Base-by-base conservation (phyloP, 2,329 filamentous ascomycete genomes). In the Sclerotinia minor region DNA sequence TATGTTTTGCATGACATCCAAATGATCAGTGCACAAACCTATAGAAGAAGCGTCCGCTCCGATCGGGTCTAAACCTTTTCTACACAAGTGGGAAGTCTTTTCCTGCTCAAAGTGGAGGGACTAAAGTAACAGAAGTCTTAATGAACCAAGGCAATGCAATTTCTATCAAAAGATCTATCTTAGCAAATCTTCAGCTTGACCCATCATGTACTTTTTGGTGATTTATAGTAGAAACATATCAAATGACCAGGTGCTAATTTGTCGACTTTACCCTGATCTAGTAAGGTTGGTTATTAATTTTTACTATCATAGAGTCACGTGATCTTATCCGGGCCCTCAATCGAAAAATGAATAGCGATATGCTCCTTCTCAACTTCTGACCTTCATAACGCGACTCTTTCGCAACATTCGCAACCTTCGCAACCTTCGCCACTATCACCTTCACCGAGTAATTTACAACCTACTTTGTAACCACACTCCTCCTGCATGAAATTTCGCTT, bases 301-400 rank as follows among this genome's bases (percentile, higher is more conserved):
- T 55, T 38, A 55, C 35, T 29, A 45, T 45, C 38, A 29, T 1
- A 1, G 0, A 6, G 2, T 50, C 59, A 63, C 59, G 59, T 63
- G 59, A 50, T 17, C 21, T 63, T 63, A 63, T 63, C 59, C 59
- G 29, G 45, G 13, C 21, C 45, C 15, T 38, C 59, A 19, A 60
- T 60, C 58, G 26, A 63, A 63, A 63, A 63, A 63, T 49, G 24
- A 50, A 50, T 63, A 45, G 45, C 47, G 45, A 50, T 61, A 29
- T 49, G 24, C 59, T 63, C 45, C 59, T 50, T 38, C 59, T 21
- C 38, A 21, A n/a, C 32, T 61, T 26, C 32, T 38, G n/a, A 50
- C 29, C 45, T 63, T 63, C 45, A 50, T 38, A 61, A 61, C 38
- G 2, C 59, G 59, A 50, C 59, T 17, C 38, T 45, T 63, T 50